Base-by-base conservation (phyloP, 78 protist genomes). In the Cyanophora paradoxa region DNA sequence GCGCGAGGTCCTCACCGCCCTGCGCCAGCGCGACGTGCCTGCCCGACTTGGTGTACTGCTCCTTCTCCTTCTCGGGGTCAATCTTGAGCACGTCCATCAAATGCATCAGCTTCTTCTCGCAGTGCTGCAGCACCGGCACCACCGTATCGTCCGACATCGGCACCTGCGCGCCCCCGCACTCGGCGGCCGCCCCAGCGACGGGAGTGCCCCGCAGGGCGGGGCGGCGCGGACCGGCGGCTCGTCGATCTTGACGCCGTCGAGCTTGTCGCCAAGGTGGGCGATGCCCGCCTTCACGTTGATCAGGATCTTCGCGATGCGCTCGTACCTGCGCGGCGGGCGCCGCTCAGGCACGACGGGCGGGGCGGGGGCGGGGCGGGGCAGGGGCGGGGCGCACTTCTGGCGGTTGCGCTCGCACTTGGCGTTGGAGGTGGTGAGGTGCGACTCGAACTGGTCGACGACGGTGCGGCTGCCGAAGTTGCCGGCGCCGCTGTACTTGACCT, bases 221-320 rank as follows among this genome's bases (percentile, higher is more conserved):
- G 50, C n/a, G 50, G n/a, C n/a, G 50, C 33, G 2, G 7, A 16
- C 24, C 24, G 1, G 16, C 52, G 59, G 56, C 30, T 3, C 22
- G 1, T 74, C 79, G 8, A 77, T 31, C 42, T 40, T 22, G 63
- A 73, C 37, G 28, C 34, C 19, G 39, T 48, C 86, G 3, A 86
- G 67, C 78, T 78, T 81, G 69, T 72, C 81, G 5, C 63, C 63
- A 19, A 86, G 69, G 52, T 81, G 86, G 75, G 78, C 86, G 7
- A 86, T 59, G 42, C 91, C 91, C 24, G 82, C 72, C 73, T 75
- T 75, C 37, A 73, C 69, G 68, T 76, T 69, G 63, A 82, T 58
- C 24, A 86, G 62, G 13, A 62, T 52, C 65, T 71, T 26, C 41
- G 78, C 78, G 48, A 66, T 37, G 16, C 83, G 69, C 28, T 76